Conservation (phyloP, 2,329 filamentous ascomycete genomes). For the Pseudogymnoascus sp. region DNA sequence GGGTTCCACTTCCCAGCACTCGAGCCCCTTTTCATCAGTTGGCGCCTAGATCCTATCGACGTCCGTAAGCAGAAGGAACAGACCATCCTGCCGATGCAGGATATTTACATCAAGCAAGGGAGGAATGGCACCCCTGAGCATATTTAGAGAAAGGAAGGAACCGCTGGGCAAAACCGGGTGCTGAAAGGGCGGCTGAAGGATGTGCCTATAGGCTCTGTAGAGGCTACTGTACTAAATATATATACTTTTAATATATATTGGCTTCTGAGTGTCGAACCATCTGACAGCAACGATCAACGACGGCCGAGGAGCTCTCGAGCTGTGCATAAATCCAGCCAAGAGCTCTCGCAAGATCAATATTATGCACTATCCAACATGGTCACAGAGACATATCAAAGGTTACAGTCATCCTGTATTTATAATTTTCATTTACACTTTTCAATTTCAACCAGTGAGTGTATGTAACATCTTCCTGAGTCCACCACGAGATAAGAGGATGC, state of each 20-base stretch:
- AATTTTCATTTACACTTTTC: conserved; percentile 8
- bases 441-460: conserved; percentile 9
- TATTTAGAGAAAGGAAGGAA: conserved; percentile 23
- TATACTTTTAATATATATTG: neutral
- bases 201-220: neutral
- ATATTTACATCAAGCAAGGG: conserved; percentile 18
- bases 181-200: conserved; percentile 20
- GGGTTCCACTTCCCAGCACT: neutral
- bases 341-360: neutral
- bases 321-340: too few relatives aligned
- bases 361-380: neutral
- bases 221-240: neutral
- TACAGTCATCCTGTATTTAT: neutral
- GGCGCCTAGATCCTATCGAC: neutral
- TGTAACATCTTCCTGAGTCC: conserved; percentile 7
- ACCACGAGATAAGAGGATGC: neutral
- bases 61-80: neutral
- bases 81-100: neutral
- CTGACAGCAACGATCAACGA: neutral
- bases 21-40: neutral
- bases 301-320: neutral
- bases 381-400: neutral
- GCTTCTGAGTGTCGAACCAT: neutral
- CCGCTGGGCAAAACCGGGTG: conserved; percentile 29
- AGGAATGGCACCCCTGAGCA: conserved; percentile 27